Conservation (phyloP, 257 asterid genomes). For the Gentiana macrophylla region DNA sequence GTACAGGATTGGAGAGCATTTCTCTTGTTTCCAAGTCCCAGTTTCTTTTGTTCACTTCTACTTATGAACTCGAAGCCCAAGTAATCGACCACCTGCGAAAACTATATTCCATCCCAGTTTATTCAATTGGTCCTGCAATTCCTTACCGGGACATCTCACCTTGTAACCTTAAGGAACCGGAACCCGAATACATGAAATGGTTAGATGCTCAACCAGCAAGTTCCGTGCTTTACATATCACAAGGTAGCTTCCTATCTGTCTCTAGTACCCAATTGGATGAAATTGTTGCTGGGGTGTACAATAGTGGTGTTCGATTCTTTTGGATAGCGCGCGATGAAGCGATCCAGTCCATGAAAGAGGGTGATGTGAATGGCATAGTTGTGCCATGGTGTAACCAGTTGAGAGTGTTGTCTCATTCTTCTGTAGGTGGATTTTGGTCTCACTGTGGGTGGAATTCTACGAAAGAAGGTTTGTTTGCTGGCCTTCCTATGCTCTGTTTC, state of each 20-base stretch:
- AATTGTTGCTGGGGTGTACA: conserved; percentile 15
- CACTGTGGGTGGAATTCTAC: conserved; percentile 81
- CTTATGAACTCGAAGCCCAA: conserved; percentile 43
- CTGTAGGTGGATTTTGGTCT: conserved; percentile 51
- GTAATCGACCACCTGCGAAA: conserved; percentile 28
- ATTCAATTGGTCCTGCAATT: conserved; percentile 58
- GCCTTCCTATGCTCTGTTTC: conserved; percentile 39
- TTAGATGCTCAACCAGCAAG: conserved; percentile 46
- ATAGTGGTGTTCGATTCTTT: conserved; percentile 33
- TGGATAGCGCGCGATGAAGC: conserved; percentile 40
- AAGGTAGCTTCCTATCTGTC: conserved; percentile 62
- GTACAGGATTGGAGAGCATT: conserved; percentile 11
- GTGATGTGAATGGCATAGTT: conserved; percentile 20
- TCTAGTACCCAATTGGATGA: conserved; percentile 42
- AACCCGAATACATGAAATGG: conserved; percentile 34
- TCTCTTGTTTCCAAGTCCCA: conserved; percentile 20
- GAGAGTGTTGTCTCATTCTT: conserved; percentile 39
- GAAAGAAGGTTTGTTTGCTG: conserved; percentile 33
- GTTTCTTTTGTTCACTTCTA: conserved; percentile 30
- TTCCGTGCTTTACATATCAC: conserved; percentile 54
- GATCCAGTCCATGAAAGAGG: conserved; percentile 1
- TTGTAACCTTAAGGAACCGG: background rate
- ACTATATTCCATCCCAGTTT: conserved; percentile 34
- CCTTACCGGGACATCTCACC: conserved; percentile 28
- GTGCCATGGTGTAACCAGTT: conserved; percentile 63